A percentile compares a stretch with the other conserved stretches of the same genome.
These are phyloP conservation scores for Phytophthora gonapodyides DNA, from an alignment of 352 stramenopile species.

Conservation along the genomic window DNA sequence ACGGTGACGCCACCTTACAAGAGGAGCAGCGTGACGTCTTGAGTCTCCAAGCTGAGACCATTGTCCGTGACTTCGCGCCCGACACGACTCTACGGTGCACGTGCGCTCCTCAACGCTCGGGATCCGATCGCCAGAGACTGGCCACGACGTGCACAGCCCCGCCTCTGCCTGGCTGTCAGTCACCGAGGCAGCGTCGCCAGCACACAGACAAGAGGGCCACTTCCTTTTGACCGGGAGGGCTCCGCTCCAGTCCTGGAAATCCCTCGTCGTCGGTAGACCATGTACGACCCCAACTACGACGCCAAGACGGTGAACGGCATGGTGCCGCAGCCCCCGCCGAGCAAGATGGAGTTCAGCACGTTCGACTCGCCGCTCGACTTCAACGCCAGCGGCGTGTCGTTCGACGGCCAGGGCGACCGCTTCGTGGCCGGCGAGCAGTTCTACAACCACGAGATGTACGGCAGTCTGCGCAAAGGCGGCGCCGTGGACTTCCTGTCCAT, in stretches of 20 bases:
- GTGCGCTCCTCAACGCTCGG: conserved; percentile 29
- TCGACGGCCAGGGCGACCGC: conserved; percentile 42
- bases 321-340: conserved; percentile 34
- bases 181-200: conserved; percentile 9
- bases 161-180: conserved; percentile 30
- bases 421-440: conserved; percentile 75
- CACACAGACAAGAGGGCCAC: conserved; percentile 23
- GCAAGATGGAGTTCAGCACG: conserved; percentile 41
- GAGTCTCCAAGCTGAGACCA: neutral
- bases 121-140: conserved; percentile 32
- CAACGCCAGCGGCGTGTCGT: conserved; percentile 33
- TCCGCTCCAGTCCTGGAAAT: conserved; percentile 6
- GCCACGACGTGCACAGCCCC: conserved; percentile 2
- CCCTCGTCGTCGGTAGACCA: conserved; percentile 14
- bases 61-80: neutral
- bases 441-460: conserved; percentile 77
- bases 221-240: conserved; percentile 8
- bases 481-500: conserved; percentile 58
- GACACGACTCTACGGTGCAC: conserved; percentile 28
- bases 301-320: conserved; percentile 38
- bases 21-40: too few relatives aligned
- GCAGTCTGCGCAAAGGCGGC: conserved; percentile 66
- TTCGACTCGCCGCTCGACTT: conserved; percentile 49
- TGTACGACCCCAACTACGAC: conserved; percentile 31
- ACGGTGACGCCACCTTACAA: too few relatives aligned